Conservation (phyloP, 2,329 filamentous ascomycete species). For the Aspergillus brasiliensis region DNA sequence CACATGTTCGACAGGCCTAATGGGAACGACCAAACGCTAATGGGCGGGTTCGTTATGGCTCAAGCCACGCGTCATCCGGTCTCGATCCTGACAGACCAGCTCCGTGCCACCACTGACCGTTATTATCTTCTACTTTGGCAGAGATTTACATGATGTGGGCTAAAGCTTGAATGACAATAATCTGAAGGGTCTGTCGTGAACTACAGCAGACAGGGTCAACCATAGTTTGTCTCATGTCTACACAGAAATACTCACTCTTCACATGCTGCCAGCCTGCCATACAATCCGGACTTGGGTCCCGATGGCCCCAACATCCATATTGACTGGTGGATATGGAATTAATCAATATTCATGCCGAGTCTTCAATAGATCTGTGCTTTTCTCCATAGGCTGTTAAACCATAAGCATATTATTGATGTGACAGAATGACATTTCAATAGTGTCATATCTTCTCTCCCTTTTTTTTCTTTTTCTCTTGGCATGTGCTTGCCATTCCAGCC, state of each 20-base stretch:
- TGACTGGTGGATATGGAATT: background rate
- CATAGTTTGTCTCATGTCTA: no score
- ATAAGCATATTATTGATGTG: slow-evolving; percentile 1
- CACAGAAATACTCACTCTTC: no score
- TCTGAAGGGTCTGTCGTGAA: no score
- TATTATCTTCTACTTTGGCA: background rate
- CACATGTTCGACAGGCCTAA: slow-evolving; percentile 1
- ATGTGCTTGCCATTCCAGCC: background rate
- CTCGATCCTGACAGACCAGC: background rate
- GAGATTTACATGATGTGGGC: background rate
- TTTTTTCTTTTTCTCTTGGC: background rate
- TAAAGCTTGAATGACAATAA: no score
- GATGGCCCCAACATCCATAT: background rate
- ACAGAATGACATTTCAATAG: slow-evolving; percentile 1
- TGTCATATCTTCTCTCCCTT: background rate
- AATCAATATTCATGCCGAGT: background rate
- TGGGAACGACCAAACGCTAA: background rate
- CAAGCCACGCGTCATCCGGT: slow-evolving; percentile 1
- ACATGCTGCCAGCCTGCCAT: background rate
- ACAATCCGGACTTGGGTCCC: background rate
- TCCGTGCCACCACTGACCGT: background rate
- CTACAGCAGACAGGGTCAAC: no score
- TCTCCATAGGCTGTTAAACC: background rate
- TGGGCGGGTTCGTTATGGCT: background rate
- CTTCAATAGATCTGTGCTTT: slow-evolving; percentile 2